Evolutionary conservation across 179 eudicot genomes (phyloP), one percentile per base, ranked within the genome.

Genomic region (Corrigiola litoralis): DNA sequence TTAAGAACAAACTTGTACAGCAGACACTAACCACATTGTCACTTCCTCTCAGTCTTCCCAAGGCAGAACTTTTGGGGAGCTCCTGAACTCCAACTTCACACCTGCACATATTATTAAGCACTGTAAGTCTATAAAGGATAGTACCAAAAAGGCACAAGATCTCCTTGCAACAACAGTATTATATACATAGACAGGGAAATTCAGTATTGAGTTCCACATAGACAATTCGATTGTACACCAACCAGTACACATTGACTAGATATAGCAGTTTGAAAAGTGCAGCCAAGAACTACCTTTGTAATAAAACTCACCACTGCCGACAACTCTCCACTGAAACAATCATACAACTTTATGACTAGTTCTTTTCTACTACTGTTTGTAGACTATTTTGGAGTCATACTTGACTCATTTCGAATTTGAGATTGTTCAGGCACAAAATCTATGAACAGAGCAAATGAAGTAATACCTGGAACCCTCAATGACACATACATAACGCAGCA

Each of bases 11-110:
- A 65, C 33, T 18, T 14, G 37, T 2, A 9, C 16, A 8, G 27
- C 28, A 21, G 20, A 57, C 23, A 44, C 85, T 72, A 75, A 87
- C 98, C 92, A 85, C 90, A 72, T 92, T 92, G 76, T 92, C 98
- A 70, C 96, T 92, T 68, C 98, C 98, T 76, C 85, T 73, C 36
- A 84, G 68, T 79, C 92, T 76, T 51, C 96, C 98, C 76, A 92
- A 70, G 60, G 96, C 77, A 57, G 95, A 84, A 55, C 81, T 67
- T 79, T 84, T 90, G 34, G 88, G 82, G 57, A 92, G 82, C 80
- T 87, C 96, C 68, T 85, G 88, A 70, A 92, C 72, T 61, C 95
- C 95, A 68, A 92, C 95, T 74, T 87, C 90, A 71, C 96, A 92
- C 82, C 98, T n/a, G n/a, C n/a, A n/a, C n/a, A n/a, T n/a, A n/a